Evolutionary conservation across 192 early-diverging fungal genomes (phyloP).

Genomic region (Haplosporangium gracile): DNA sequence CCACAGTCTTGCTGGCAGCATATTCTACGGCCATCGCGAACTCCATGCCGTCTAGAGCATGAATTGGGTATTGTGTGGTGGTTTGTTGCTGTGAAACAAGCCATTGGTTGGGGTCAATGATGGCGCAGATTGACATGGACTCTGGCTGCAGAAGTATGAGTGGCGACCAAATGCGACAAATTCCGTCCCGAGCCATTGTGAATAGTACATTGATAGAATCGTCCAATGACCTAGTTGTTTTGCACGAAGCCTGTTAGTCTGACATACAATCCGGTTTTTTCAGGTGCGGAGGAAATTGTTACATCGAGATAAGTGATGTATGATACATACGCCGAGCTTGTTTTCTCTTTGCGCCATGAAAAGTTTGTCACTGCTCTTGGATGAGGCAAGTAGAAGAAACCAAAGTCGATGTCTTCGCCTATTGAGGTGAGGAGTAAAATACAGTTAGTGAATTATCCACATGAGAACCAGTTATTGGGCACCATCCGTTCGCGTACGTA

Average conservation of each 20-base stretch:
- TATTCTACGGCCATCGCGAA: slow-evolving; percentile 59
- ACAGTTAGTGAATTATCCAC: neutral
- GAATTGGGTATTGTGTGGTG: slow-evolving; percentile 65
- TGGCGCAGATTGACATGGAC: slow-evolving; percentile 74
- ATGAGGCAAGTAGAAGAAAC: slow-evolving; percentile 73
- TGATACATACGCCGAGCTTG: slow-evolving; percentile 38
- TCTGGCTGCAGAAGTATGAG: slow-evolving; percentile 61
- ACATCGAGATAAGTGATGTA: neutral
- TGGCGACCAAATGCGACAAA: slow-evolving; percentile 80
- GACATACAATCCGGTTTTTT: neutral
- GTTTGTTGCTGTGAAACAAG: slow-evolving; percentile 55
- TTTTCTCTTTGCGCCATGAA: slow-evolving; percentile 71
- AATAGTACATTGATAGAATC: slow-evolving; percentile 62
- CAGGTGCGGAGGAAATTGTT: neutral
- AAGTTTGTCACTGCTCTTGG: slow-evolving; percentile 69
- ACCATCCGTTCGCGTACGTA: neutral
- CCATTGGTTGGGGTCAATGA: slow-evolving; percentile 76
- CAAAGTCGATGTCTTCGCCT: slow-evolving; percentile 61
- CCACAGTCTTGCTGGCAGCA: slow-evolving; percentile 40
- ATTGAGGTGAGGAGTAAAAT: slow-evolving; percentile 23
- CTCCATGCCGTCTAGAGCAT: slow-evolving; percentile 70
- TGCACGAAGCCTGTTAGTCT: neutral
- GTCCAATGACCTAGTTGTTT: slow-evolving; percentile 9
- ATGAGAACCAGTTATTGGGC: neutral
- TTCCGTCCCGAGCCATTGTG: slow-evolving; percentile 77